Evolutionary conservation across 1,139 yeast species (phyloP), one percentile per base, ranked within the genome.

Genomic region (Magnusiomyces ingens): DNA sequence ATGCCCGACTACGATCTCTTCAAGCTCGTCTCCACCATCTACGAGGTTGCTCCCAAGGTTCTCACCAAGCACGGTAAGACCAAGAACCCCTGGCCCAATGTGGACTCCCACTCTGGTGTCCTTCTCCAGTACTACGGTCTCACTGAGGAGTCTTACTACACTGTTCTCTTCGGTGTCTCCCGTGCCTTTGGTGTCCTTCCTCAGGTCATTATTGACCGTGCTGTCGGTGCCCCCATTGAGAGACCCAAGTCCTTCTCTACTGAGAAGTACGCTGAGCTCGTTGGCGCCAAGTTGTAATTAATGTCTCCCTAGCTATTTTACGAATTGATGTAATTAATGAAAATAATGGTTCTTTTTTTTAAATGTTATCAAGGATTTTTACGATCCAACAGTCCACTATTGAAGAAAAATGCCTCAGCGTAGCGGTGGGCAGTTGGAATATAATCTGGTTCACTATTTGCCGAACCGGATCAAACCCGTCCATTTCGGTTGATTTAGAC

Each of bases 1-100:
- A 84, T 93, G 91, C 96, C 97, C 72, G 91, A 91, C 75, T 87
- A 88, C 75, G 96, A 87, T 68, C 77, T 81, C 75, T 93, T 93
- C 87, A 85, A 88, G 79, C 83, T 93, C 68, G 98, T 93, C 55
- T 87, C 96, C 59, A 85, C 71, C 60, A 71, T 72, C 63, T 69
- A 71, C 66, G 69, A 74, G 63, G 71, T 79, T 51, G 84, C 83
- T 17, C 84, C 85, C 54, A 69, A 65, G 54, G 83, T 80, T 11
- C 71, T 80, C 54, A 75, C 71, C 53, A 68, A 76, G 67, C 84
- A 79, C 68, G 84, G 84, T 44, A 80, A 80, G 72, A 78, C 82
- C 64, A 77, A 79, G 72, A 80, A 80, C 71, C 85, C 85, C 46
- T 78, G 73, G 73, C 85, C 85, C 55, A 80, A 80, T 63, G 85